A percentile compares a stretch with the other conserved stretches of the same genome.
These are phyloP conservation scores for Pythium phragmiticola DNA, from an alignment of 352 stramenopile species.

Conservation along the genomic window DNA sequence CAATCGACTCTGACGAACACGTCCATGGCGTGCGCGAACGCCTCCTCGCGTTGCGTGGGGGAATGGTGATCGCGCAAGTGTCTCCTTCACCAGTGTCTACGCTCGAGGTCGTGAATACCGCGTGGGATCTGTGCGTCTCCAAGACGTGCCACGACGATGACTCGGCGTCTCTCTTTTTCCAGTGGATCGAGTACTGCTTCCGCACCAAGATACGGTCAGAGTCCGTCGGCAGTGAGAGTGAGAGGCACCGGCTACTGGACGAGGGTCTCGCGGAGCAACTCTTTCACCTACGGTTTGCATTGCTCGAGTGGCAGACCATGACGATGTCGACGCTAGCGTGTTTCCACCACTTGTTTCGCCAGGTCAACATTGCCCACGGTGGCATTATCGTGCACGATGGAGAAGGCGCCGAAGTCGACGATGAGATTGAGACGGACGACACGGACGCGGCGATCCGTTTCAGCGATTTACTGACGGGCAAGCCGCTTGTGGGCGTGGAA, in stretches of 20 bases:
- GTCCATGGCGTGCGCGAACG: slow-evolving; percentile 27
- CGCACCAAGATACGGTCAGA: slow-evolving; percentile 9
- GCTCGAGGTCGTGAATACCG: slow-evolving; percentile 7
- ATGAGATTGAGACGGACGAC: slow-evolving; percentile 16
- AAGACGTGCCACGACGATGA: slow-evolving; percentile 41
- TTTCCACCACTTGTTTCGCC: slow-evolving; percentile 69
- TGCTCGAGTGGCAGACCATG: slow-evolving; percentile 34
- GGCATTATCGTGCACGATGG: slow-evolving; percentile 26
- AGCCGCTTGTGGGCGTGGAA: slow-evolving; percentile 43
- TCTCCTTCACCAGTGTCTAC: not conserved
- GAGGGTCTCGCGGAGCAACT: slow-evolving; percentile 25
- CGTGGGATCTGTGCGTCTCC: slow-evolving; percentile 53
- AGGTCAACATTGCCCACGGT: slow-evolving; percentile 47
- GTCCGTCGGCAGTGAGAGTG: slow-evolving; percentile 19
- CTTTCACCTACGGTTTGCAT: slow-evolving; percentile 39
- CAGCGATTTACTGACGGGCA: slow-evolving; percentile 39
- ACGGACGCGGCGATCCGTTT: slow-evolving; percentile 18
- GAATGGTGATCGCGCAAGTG: slow-evolving; percentile 45
- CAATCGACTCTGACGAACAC: slow-evolving; percentile 5
- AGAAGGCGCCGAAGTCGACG: slow-evolving; percentile 10
- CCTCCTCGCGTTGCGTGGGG: slow-evolving; percentile 55
- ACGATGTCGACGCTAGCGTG: slow-evolving; percentile 52
- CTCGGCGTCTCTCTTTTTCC: slow-evolving; percentile 53
- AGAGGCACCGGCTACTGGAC: slow-evolving; percentile 6
- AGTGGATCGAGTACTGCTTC: slow-evolving; percentile 73